phyloP scores from a whole-genome alignment of 805 yeast species.

The Saccharomycopsis microspora region DNA sequence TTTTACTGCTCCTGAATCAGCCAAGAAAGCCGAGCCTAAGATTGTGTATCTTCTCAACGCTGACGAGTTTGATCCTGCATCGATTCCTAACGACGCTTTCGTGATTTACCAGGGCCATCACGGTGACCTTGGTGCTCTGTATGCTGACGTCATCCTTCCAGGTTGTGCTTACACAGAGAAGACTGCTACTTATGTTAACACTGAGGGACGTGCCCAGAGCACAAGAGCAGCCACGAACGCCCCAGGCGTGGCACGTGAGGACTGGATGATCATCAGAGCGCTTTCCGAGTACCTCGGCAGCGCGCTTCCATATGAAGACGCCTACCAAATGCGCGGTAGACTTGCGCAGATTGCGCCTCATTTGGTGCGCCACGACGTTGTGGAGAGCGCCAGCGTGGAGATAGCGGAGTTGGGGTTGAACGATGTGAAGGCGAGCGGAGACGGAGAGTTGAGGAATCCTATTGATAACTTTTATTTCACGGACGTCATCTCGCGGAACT shows the following conservation, averaged over 20 bases:
- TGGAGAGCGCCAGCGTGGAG: slow-evolving; percentile 56
- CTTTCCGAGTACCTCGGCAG: slow-evolving; percentile 65
- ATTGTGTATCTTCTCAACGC: slow-evolving; percentile 75
- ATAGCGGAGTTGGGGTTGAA: slow-evolving; percentile 47
- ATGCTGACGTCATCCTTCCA: slow-evolving; percentile 80
- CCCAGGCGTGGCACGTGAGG: slow-evolving; percentile 86
- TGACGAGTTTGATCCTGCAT: slow-evolving; percentile 59
- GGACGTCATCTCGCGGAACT: slow-evolving; percentile 75
- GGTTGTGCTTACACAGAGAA: slow-evolving; percentile 87
- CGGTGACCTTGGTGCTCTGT: slow-evolving; percentile 81
- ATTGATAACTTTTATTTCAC: slow-evolving; percentile 81
- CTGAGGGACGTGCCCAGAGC: slow-evolving; percentile 80
- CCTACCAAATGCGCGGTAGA: slow-evolving; percentile 54
- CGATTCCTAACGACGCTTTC: slow-evolving; percentile 75
- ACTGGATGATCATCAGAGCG: slow-evolving; percentile 82
- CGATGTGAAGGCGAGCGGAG: slow-evolving; percentile 24
- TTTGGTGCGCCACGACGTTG: slow-evolving; percentile 59
- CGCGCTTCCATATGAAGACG: slow-evolving; percentile 67
- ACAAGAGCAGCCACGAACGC: slow-evolving; percentile 82
- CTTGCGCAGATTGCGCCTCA: slow-evolving; percentile 73
- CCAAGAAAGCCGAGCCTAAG: slow-evolving; percentile 46
- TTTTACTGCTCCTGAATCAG: slow-evolving; percentile 38
- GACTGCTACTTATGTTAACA: slow-evolving; percentile 73
- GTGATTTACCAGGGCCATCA: slow-evolving; percentile 89
- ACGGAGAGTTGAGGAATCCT: slow-evolving; percentile 47